These are phyloP conservation scores for Sugiyamaella valdiviana DNA, from an alignment of 805 yeast species.

Conservation along the genomic window DNA sequence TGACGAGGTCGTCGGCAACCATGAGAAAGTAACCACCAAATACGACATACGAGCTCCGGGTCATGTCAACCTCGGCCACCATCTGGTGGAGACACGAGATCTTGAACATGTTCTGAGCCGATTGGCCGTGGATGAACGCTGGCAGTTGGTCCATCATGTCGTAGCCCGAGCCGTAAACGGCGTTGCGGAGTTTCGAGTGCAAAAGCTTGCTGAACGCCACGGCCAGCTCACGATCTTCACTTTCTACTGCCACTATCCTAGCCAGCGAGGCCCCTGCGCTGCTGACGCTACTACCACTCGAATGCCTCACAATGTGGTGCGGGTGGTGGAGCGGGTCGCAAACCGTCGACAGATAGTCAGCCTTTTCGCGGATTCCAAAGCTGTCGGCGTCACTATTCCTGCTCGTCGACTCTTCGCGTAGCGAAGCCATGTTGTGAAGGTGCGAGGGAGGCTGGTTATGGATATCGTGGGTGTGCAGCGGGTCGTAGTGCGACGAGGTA, in stretches of 20 bases:
- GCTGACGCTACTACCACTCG: slow-evolving; percentile 1
- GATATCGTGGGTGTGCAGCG: slow-evolving; percentile 18
- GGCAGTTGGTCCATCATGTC: slow-evolving; percentile 14
- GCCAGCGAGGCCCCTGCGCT: slow-evolving; percentile 1
- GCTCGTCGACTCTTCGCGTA: neutral
- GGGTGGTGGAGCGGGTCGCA: slow-evolving; percentile 16
- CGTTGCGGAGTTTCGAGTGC: slow-evolving; percentile 7
- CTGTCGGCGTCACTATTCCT: neutral
- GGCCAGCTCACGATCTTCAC: slow-evolving; percentile 15
- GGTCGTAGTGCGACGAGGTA: slow-evolving; percentile 23
- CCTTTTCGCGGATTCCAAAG: slow-evolving; percentile 20
- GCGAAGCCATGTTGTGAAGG: neutral
- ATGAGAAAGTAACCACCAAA: slow-evolving; percentile 22
- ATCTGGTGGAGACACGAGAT: slow-evolving; percentile 23
- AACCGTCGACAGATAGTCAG: slow-evolving; percentile 20
- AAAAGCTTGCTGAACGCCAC: slow-evolving; percentile 7
- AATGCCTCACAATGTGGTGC: neutral
- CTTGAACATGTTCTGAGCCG: slow-evolving; percentile 23
- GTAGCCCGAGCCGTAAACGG: neutral
- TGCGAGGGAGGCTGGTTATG: slow-evolving; percentile 6
- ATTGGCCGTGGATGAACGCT: slow-evolving; percentile 10
- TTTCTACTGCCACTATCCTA: slow-evolving; percentile 20
- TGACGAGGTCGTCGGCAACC: slow-evolving; percentile 22
- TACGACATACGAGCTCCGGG: slow-evolving; percentile 11
- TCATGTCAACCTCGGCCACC: slow-evolving; percentile 14